phyloP scores from a whole-genome alignment of 2,329 filamentous ascomycete species.

The Daldinia sp. region DNA sequence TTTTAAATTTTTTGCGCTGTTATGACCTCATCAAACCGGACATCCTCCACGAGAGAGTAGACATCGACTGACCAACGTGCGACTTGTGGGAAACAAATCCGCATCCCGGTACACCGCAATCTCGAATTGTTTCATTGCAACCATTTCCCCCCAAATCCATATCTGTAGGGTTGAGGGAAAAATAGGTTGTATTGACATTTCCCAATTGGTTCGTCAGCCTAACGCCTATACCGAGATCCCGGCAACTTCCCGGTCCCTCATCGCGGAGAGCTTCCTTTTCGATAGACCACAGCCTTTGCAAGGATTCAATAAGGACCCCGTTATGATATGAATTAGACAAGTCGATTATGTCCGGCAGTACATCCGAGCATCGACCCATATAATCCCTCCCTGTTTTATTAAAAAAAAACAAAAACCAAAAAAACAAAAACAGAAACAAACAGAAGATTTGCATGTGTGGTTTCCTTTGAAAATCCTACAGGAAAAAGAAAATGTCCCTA shows the following conservation, averaged over 20 bases:
- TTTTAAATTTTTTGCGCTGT: slow-evolving; percentile 12
- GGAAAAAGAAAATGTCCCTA: slow-evolving; percentile 52
- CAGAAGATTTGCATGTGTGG: slow-evolving; percentile 7
- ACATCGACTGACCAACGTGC: slow-evolving; percentile 42
- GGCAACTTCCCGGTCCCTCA: slow-evolving; percentile 2
- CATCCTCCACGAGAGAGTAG: neutral
- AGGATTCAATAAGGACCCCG: slow-evolving; percentile 3
- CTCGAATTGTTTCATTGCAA: slow-evolving; percentile 27
- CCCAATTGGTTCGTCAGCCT: slow-evolving; percentile 21
- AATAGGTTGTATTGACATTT: slow-evolving; percentile 9
- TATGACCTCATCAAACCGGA: slow-evolving; percentile 41
- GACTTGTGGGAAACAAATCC: slow-evolving; percentile 34
- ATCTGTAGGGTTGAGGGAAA: neutral
- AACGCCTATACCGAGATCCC: neutral
- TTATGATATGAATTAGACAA: slow-evolving; percentile 37
- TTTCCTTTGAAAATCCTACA: slow-evolving; percentile 12
- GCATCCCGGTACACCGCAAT: slow-evolving; percentile 23
- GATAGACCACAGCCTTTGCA: slow-evolving; percentile 5
- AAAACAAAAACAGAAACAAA: too few species aligned
- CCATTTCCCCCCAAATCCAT: slow-evolving; percentile 5
- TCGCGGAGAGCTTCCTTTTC: slow-evolving; percentile 12
- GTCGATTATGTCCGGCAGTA: slow-evolving; percentile 33
- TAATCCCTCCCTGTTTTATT: slow-evolving; percentile 21
- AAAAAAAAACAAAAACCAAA: too few species aligned
- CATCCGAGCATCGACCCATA: slow-evolving; percentile 37